Conservation (phyloP, 768 basidiomycete genomes). For the Lactarius pseudohatsudake region DNA sequence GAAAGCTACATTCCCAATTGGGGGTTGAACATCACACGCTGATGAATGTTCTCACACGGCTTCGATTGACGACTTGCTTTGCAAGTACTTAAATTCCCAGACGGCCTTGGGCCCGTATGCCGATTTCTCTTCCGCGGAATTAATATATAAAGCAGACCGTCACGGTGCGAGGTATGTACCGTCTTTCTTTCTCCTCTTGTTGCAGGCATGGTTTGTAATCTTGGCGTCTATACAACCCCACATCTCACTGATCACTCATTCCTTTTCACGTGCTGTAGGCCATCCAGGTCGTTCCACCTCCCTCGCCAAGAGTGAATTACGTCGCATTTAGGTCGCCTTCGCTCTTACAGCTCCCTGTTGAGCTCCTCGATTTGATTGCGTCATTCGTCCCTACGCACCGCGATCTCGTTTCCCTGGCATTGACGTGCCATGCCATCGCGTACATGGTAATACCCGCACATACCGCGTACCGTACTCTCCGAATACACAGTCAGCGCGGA, state of each 20-base stretch:
- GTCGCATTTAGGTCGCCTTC: not conserved
- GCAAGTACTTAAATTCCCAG: conserved; percentile 1
- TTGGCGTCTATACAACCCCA: not conserved
- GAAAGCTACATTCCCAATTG: not conserved
- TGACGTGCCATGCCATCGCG: conserved; percentile 8
- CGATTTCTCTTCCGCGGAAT: not conserved
- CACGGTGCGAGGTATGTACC: not conserved
- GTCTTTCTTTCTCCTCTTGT: not conserved
- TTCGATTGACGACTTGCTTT: not conserved
- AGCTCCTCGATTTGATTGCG: conserved; percentile 20
- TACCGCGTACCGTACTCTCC: conserved; percentile 20
- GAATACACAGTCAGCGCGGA: conserved; percentile 2
- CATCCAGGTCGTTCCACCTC: not conserved
- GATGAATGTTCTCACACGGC: not conserved
- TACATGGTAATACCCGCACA: conserved; percentile 20
- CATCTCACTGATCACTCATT: not conserved
- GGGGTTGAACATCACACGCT: not conserved
- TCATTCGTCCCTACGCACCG: conserved; percentile 17
- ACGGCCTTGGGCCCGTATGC: not conserved
- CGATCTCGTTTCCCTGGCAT: conserved; percentile 18
- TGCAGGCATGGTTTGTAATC: not conserved
- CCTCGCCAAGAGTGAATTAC: not conserved
- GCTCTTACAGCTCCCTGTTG: conserved; percentile 10
- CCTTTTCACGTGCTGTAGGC: not conserved
- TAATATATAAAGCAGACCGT: not conserved